Evolutionary conservation across 2,329 filamentous ascomycete species (phyloP), one percentile per base, ranked within the genome.

Genomic region (Aspergillus cejpii): DNA sequence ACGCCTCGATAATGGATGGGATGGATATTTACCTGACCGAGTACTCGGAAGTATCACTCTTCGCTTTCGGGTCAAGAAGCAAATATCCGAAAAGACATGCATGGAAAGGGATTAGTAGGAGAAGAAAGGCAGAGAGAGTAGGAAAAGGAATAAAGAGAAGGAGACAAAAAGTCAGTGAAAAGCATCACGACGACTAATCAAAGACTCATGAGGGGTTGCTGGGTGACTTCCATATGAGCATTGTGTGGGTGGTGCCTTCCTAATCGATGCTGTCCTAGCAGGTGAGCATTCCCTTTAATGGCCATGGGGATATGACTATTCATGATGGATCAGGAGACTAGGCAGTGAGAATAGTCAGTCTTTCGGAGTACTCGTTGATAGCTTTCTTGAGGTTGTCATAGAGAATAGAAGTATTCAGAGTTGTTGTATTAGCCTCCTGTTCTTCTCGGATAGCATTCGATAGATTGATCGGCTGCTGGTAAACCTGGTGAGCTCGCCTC

Each of bases 341-440:
- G n/a, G 7, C n/a, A 8, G 26, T 15, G 36, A 14, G 5, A 26
- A 12, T 54, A 1, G 68, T 68, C 3, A 80, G 66, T 10, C 58
- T 62, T 2, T 63, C 51, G 2, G 74, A 71, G 38, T 71, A 63
- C 8, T 57, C 55, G 36, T 75, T 71, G 20, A 77, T 77, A 6
- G 71, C 67, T 0, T 55, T 53, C 51, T 69, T 67, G 37, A 79
- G 69, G 2, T 59, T 50, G 2, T 61, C 61, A n/a, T n/a, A n/a
- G n/a, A n/a, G n/a, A n/a, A n/a, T n/a, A n/a, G n/a, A n/a, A n/a
- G n/a, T n/a, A n/a, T n/a, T n/a, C n/a, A n/a, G n/a, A n/a, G n/a
- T n/a, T n/a, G n/a, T n/a, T n/a, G n/a, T n/a, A n/a, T n/a, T n/a
- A n/a, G n/a, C n/a, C n/a, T n/a, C n/a, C n/a, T n/a, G n/a, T n/a